Base-by-base conservation (phyloP, 2,329 filamentous ascomycete species). In the Claviceps arundinis region DNA sequence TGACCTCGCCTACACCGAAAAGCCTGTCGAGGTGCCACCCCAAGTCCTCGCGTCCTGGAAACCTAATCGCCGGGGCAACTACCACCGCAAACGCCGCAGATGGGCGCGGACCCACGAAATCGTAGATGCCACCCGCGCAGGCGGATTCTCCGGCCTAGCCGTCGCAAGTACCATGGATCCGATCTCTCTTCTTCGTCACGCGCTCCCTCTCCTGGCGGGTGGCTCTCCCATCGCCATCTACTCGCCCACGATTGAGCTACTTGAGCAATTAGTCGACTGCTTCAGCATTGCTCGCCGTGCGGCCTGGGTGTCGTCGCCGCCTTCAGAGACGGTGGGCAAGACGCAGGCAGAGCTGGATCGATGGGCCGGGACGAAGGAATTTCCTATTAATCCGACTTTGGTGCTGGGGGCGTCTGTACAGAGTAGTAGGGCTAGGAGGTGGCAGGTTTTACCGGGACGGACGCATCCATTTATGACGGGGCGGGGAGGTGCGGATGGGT, bases 391-490 rank as follows among this genome's bases (percentile, higher is more conserved):
- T 64, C 93, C 93, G 0, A 86, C 88, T 2, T 69, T 95, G 50
- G 66, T 98, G 4, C 76, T 97, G 0, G 87, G 84, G 0, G 82
- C 88, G 1, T 81, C 77, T 13, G 74, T 98, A 50, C 90, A 97
- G 70, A 93, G 84, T 2, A 87, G 84, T 47, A 76, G 88, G 14
- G 83, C 86, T 5, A 77, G 86, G 56, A 75, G 80, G 50, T 97
- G 89, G 87, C 93, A 98, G 71, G 90, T 96, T 2, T 68, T 98
- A 47, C 93, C 93, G 0, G 87, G 89, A 0, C 74, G 93, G 51
- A 97, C 93, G 50, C 93, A 98, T 70, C 93, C 93, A 6, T 68
- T 94, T 52, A 98, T 98, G 93, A 95, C 87, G 54, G 82, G 82
- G 40, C 78, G 80, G 42, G 93, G 93, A 19, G 91, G 91, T 0